Evolutionary conservation across 768 basidiomycete genomes (phyloP).

Genomic region (Artomyces pyxidatus): DNA sequence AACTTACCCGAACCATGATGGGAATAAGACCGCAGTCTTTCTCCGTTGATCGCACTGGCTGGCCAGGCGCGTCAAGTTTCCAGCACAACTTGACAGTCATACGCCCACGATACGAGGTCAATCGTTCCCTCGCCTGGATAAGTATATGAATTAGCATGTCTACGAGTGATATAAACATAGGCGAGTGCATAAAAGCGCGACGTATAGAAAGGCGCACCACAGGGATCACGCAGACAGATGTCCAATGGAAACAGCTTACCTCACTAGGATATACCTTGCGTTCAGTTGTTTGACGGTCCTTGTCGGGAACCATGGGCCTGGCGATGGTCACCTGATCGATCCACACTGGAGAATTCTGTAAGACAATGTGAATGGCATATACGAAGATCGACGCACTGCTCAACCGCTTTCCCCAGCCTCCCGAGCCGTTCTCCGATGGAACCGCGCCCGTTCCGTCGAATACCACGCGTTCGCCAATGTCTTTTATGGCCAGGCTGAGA

Average conservation of each 20-base stretch:
- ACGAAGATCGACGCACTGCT: conserved; percentile 48
- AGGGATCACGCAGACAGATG: background rate
- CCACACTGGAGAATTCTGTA: conserved; percentile 57
- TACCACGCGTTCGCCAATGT: conserved; percentile 87
- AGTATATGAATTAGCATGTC: background rate
- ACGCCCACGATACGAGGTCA: conserved; percentile 85
- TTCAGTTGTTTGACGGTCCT: conserved; percentile 65
- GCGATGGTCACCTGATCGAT: conserved; percentile 81
- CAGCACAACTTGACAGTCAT: conserved; percentile 86
- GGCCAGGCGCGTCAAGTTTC: conserved; percentile 61
- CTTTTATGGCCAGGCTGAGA: conserved; percentile 66
- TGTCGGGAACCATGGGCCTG: conserved; percentile 81
- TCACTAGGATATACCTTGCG: conserved; percentile 83
- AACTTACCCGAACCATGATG: conserved; percentile 91
- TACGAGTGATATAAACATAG: background rate
- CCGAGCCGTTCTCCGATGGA: conserved; percentile 42
- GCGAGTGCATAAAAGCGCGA: background rate
- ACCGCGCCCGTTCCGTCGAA: conserved; percentile 68
- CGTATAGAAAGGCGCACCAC: background rate
- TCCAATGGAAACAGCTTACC: too few species aligned
- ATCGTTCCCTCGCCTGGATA: conserved; percentile 79
- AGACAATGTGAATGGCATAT: conserved; percentile 9
- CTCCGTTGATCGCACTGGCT: conserved; percentile 55
- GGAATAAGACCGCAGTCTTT: conserved; percentile 90
- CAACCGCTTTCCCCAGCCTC: conserved; percentile 77